Evolutionary conservation across 2,329 filamentous ascomycete species (phyloP), one percentile per base, ranked within the genome.

Genomic region (Ilyonectria destructans): DNA sequence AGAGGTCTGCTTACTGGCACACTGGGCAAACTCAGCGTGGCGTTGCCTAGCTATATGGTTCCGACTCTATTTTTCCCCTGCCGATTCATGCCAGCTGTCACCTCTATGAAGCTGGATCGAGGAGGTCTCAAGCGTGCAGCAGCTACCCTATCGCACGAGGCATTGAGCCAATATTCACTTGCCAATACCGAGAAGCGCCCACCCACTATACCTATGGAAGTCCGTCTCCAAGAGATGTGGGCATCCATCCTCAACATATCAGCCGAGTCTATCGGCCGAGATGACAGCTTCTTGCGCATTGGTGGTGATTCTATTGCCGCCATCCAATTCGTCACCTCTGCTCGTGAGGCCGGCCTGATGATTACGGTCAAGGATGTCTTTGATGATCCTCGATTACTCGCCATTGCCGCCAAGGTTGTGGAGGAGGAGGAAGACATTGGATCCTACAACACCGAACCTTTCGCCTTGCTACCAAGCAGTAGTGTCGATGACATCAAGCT

Each of bases 301-400:
- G 85, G 85, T 9, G 85, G 85, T 26, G 84, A 87, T 71, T 87
- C 85, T 0, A 80, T 87, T 2, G 69, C 79, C 0, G 84, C 85
- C 1, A 88, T 87, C 82, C 84, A 82, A 65, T 71, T 87, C 4
- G 85, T 86, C 5, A 80, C 83, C 17, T 79, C 80, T 21, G 82
- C 82, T 2, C 77, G 83, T 31, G 76, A 79, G 31, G 76, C 81
- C 33, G 82, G 80, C 0, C 71, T 85, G 26, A 67, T 76, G 7
- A 62, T 87, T 21, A 83, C 78, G 2, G 85, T 87, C 1, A 81
- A 82, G 1, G 80, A 84, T 35, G 81, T 86, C 17, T 86, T 87
- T 15, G 23, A 65, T 33, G 51, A 65, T 23, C 66, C 60, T 6
- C 60, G 60, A 9, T 15, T 62, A 2, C 29, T 48, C 5, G 45